These are phyloP conservation scores for Ophiocordyceps australis DNA, from an alignment of 2,329 filamentous ascomycete genomes.

Conservation along the genomic window DNA sequence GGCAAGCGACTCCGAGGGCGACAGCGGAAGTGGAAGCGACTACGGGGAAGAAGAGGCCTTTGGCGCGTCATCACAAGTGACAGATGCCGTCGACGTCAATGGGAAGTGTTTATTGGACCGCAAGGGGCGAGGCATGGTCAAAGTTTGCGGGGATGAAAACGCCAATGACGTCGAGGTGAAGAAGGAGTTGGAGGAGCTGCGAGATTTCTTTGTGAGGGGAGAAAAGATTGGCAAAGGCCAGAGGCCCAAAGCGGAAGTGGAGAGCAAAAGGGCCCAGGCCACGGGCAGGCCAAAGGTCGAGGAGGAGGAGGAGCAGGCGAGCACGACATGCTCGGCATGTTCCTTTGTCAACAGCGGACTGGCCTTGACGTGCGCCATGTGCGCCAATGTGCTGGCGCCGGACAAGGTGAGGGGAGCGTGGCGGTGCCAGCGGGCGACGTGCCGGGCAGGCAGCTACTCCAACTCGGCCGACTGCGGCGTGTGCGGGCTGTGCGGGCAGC, in stretches of 20 bases:
- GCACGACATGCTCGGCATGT: conserved; percentile 38
- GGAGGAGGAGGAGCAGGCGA: not conserved
- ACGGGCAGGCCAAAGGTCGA: too few relatives aligned
- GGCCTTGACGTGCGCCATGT: conserved; percentile 45
- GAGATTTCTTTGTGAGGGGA: conserved; percentile 13
- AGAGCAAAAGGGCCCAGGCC: not conserved
- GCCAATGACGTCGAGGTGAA: conserved; percentile 23
- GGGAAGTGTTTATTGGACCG: conserved; percentile 46
- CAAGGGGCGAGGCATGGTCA: conserved; percentile 50
- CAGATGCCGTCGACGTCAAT: conserved; percentile 46
- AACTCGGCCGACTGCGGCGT: conserved; percentile 52
- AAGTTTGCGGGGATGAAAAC: conserved; percentile 55
- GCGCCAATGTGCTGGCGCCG: conserved; percentile 48
- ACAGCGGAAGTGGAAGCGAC: conserved; percentile 24
- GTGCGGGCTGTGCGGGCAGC: conserved; percentile 50
- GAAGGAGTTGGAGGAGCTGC: conserved; percentile 46
- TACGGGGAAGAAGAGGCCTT: conserved; percentile 27
- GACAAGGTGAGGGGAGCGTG: conserved; percentile 37
- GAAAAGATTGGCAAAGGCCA: too few relatives aligned
- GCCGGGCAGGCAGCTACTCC: conserved; percentile 37
- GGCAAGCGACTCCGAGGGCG: conserved; percentile 7
- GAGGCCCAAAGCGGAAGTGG: not conserved
- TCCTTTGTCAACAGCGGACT: conserved; percentile 41
- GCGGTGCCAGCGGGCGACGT: conserved; percentile 39
- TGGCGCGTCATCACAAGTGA: too few relatives aligned